phyloP scores from a whole-genome alignment of 164 flowering plant species.

The Stephania yunnanensis region DNA sequence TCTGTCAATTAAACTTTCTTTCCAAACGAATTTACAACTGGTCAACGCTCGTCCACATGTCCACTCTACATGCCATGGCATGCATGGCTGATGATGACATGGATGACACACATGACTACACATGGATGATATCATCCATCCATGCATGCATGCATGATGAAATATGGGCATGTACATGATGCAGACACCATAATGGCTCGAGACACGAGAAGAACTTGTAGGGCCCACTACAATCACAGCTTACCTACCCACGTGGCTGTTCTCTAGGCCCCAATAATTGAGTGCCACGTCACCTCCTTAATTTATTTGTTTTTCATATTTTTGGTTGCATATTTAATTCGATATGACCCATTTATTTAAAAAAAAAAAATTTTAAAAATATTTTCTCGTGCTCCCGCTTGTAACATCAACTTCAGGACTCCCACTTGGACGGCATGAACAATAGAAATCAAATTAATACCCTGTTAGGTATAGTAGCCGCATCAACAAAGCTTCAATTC shows the following conservation, averaged over 20 bases:
- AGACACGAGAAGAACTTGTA: neutral
- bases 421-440: neutral
- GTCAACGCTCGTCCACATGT: neutral
- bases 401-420: neutral
- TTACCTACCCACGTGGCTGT: slow-evolving; percentile 5
- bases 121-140: neutral
- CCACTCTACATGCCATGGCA: neutral
- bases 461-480: neutral
- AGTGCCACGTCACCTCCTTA: neutral
- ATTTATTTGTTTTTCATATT: neutral
- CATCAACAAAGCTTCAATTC: no score
- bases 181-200: neutral
- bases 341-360: neutral
- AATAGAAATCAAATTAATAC: neutral
- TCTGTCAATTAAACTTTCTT: neutral
- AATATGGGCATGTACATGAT: neutral
- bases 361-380: neutral
- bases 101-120: no score
- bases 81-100: neutral
- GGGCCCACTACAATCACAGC: slow-evolving; percentile 5
- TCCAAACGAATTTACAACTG: neutral
- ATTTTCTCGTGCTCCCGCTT: neutral
- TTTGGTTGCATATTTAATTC: neutral
- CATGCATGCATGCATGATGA: neutral
- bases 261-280: neutral